Percentiles rank a stretch among this genome's conserved stretches.
Conservation (phyloP, 2,329 filamentous ascomycete species). For the Monosporascus ibericus region DNA sequence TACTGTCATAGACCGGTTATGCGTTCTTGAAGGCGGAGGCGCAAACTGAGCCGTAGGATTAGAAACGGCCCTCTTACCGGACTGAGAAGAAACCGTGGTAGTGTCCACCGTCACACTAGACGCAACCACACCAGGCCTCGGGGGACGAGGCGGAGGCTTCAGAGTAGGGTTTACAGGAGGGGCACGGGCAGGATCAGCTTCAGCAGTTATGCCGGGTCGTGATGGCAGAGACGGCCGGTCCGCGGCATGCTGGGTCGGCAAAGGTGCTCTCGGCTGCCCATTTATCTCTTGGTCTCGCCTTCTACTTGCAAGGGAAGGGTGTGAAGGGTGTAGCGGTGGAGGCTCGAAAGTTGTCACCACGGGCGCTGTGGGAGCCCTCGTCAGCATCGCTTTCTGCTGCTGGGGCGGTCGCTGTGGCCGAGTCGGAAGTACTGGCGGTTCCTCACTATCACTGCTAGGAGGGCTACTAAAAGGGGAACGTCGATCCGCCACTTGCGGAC, state of each 20-base stretch:
- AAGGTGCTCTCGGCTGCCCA: conserved; percentile 29
- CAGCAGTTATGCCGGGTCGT: conserved; percentile 35
- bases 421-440: conserved; percentile 42
- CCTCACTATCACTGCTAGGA: conserved; percentile 62
- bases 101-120: conserved; percentile 10
- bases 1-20: conserved; percentile 46
- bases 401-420: conserved; percentile 42
- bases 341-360: conserved; percentile 39
- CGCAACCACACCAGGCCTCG: conserved; percentile 27
- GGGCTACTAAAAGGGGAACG: conserved; percentile 83
- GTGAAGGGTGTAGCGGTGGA: conserved; percentile 47
- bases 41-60: conserved; percentile 38
- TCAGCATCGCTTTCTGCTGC: conserved; percentile 17
- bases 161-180: conserved; percentile 21
- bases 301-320: conserved; percentile 39
- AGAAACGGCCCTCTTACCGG: conserved; percentile 37
- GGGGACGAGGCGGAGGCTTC: conserved; percentile 39
- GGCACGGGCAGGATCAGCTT: conserved; percentile 23
- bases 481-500: conserved; percentile 33
- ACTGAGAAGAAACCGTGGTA: conserved; percentile 14
- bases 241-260: conserved; percentile 35
- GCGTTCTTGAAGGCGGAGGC: conserved; percentile 35
- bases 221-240: conserved; percentile 45
- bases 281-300: conserved; percentile 39
- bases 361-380: conserved; percentile 23